A percentile compares a stretch with the other conserved stretches of the same genome.
Evolutionary conservation across 306 rosid genomes (phyloP).

Genomic region (peach (Prunus persica)): Prunus_persica_NCBIv2 NC_034015.1:21541501-21542000

Average conservation of each 20-base stretch:
- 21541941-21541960: slow-evolving; percentile 87
- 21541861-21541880: slow-evolving; percentile 92
- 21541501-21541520: slow-evolving; percentile 23
- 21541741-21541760: slow-evolving; percentile 80
- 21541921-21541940: slow-evolving; percentile 75
- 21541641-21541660: slow-evolving; percentile 35
- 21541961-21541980: slow-evolving; percentile 87
- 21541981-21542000: slow-evolving; percentile 81
- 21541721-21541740: slow-evolving; percentile 79
- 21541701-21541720: slow-evolving; percentile 60
- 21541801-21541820: slow-evolving; percentile 76
- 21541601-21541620: slow-evolving; percentile 61
- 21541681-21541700: slow-evolving; percentile 53
- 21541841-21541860: slow-evolving; percentile 90
- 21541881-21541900: slow-evolving; percentile 81
- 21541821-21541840: slow-evolving; percentile 72
- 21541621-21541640: slow-evolving; percentile 42
- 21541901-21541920: slow-evolving; percentile 87
- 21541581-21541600: slow-evolving; percentile 60
- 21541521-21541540: slow-evolving; percentile 8
- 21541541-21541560: slow-evolving; percentile 6
- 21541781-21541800: slow-evolving; percentile 78
- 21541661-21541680: slow-evolving; percentile 39
- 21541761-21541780: slow-evolving; percentile 73
- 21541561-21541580: slow-evolving; percentile 34